Evolutionary conservation across 176 grass and related monocot genomes (phyloP).

Genomic region (Oryza nivara): DNA sequence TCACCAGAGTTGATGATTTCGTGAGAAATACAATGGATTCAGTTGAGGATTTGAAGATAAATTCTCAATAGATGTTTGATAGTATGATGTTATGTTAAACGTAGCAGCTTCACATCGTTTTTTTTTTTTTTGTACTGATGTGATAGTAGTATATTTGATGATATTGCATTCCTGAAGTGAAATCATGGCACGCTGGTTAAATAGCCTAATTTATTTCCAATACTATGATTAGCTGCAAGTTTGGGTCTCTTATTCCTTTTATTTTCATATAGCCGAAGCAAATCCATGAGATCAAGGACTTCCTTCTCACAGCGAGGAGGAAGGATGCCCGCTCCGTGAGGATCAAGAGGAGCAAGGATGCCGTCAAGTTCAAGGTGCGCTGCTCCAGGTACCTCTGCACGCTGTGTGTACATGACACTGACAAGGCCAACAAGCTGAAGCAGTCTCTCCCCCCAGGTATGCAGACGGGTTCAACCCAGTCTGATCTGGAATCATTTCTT

Average conservation of each 20-base stretch:
- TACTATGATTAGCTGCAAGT: background rate
- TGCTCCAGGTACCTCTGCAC: conserved; percentile 57
- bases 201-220: background rate
- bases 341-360: conserved; percentile 57
- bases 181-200: background rate
- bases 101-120: background rate
- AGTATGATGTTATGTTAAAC: background rate
- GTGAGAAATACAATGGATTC: background rate
- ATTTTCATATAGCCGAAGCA: conserved; percentile 40
- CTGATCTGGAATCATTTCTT: background rate
- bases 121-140: background rate
- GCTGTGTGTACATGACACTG: conserved; percentile 50
- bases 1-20: background rate
- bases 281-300: conserved; percentile 47
- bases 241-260: background rate
- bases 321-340: conserved; percentile 55
- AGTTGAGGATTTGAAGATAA: background rate
- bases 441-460: conserved; percentile 53
- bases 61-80: background rate
- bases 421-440: conserved; percentile 60
- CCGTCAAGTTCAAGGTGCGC: conserved; percentile 51
- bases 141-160: background rate
- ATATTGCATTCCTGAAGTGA: background rate
- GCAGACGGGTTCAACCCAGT: background rate
- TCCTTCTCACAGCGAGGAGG: conserved; percentile 57